phyloP scores from a whole-genome alignment of 768 basidiomycete species.

The Boletus reticulatus region DNA sequence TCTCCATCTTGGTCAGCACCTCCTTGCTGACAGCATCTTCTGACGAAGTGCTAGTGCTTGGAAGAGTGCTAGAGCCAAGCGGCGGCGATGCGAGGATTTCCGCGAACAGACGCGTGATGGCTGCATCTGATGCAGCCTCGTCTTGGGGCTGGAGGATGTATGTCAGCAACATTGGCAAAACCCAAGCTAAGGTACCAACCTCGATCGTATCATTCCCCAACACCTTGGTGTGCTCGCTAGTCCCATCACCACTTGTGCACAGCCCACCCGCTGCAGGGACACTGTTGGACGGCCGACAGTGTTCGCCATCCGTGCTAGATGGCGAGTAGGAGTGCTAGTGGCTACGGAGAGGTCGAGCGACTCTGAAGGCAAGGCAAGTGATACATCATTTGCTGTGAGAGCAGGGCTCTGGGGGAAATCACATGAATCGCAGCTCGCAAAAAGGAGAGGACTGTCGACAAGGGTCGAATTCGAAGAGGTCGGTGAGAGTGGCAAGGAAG shows the following conservation, averaged over 20 bases:
- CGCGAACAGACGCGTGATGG: conserved; percentile 32
- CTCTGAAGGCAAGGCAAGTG: conserved; percentile 20
- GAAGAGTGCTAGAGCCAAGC: conserved; percentile 30
- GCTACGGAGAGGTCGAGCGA: conserved; percentile 35
- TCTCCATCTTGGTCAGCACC: conserved; percentile 20
- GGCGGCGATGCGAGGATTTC: conserved; percentile 36
- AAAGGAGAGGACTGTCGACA: conserved; percentile 30
- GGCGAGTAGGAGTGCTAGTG: conserved; percentile 75
- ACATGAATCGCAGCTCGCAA: conserved; percentile 23
- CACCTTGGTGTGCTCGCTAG: conserved; percentile 17
- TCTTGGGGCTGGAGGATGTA: conserved; percentile 38
- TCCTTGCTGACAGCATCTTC: conserved; percentile 28
- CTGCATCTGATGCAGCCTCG: conserved; percentile 47
- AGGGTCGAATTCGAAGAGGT: conserved; percentile 42
- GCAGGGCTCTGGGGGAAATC: conserved; percentile 39
- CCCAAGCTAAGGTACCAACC: conserved; percentile 27
- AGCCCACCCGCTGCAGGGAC: conserved; percentile 94
- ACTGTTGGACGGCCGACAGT: conserved; percentile 52
- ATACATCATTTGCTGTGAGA: conserved; percentile 34
- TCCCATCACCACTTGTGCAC: conserved; percentile 32
- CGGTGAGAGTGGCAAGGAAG: conserved; percentile 41
- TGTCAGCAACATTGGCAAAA: conserved; percentile 23
- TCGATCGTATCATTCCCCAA: conserved; percentile 29
- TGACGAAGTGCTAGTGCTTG: conserved; percentile 31
- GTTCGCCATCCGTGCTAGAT: conserved; percentile 98